Base-by-base conservation (phyloP, 2,329 filamentous ascomycete species). In the Aspergillus pseudoviridinutans region DNA sequence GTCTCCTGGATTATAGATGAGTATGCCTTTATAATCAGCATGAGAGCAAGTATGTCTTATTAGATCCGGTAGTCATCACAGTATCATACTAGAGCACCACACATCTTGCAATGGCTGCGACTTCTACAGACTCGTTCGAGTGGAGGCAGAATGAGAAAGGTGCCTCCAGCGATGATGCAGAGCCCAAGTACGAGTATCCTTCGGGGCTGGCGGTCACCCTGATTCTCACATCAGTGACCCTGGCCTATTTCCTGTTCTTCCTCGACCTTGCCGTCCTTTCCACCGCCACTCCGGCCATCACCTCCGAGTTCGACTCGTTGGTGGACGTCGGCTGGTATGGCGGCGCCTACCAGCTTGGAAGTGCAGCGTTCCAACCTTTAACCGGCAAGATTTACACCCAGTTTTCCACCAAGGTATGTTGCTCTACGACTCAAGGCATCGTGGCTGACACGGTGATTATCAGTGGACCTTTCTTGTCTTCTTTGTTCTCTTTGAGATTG, bases 401-500 rank as follows among this genome's bases (percentile, higher is more conserved):
- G 14, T 68, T 68, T 29, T 54, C 60, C 5, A 62, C 64, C 10
- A 67, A 65, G 62, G 63, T 62, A 57, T 44, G 9, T 56, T n/a
- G 54, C 3, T 38, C 14, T 44, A 29, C 28, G 10, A n/a, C n/a
- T n/a, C 28, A 9, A 8, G 9, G 28, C 9, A 29, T 10, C 3
- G 3, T 22, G 3, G 3, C 5, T 54, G 4, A 32, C 29, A 2
- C 14, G 29, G 4, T 32, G 29, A 14, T 32, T 3, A 12, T 14
- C 29, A 75, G 61, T 71, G 66, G 66, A 66, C 65, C 3, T 72
- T 71, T 51, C 54, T 74, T 4, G 57, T 56, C 8, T 67, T 67
- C 52, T 62, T 75, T 12, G 22, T 65, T 9, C 60, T 75, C 51
- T 76, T 74, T 53, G 65, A 71, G 46, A 20, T 73, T 27, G 68